Evolutionary conservation across 768 basidiomycete genomes (phyloP).

Genomic region (Krasilnikovozyma curviuscula): DNA sequence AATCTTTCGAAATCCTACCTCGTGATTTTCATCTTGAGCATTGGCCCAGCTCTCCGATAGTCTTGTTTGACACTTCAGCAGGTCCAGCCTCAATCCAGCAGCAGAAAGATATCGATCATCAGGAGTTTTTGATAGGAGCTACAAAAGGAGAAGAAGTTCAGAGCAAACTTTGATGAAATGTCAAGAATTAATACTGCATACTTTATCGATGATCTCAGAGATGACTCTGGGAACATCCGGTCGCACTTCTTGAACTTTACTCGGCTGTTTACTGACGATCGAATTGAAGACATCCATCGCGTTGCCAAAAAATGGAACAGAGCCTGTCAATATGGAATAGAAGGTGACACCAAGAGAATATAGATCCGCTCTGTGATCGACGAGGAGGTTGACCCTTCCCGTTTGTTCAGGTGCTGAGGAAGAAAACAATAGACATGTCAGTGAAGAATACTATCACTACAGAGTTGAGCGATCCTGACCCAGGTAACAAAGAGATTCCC

Average conservation of each 20-base stretch:
- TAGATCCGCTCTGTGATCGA: slow-evolving; percentile 54
- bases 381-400: slow-evolving; percentile 36
- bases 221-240: slow-evolving; percentile 54
- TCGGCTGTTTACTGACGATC: slow-evolving; percentile 51
- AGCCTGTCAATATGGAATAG: slow-evolving; percentile 1
- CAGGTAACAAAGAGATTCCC: too few species aligned
- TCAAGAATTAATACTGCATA: too few species aligned
- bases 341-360: slow-evolving; percentile 44
- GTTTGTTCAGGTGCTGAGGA: slow-evolving; percentile 62
- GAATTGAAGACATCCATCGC: slow-evolving; percentile 47
- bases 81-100: slow-evolving; percentile 45
- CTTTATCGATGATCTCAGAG: slow-evolving; percentile 51
- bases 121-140: slow-evolving; percentile 49
- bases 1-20: slow-evolving; percentile 40
- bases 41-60: slow-evolving; percentile 27
- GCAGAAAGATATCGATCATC: slow-evolving; percentile 54
- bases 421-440: too few species aligned
- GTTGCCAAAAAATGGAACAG: slow-evolving; percentile 25
- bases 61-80: slow-evolving; percentile 47
- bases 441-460: not conserved
- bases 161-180: too few species aligned
- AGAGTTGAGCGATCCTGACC: not conserved
- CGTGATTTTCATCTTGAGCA: slow-evolving; percentile 17
- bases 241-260: slow-evolving; percentile 55
- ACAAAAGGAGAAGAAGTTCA: too few species aligned